Evolutionary conservation across 768 basidiomycete genomes (phyloP), one percentile per base, ranked within the genome.

Genomic region (Saitozyma podzolica): DNA sequence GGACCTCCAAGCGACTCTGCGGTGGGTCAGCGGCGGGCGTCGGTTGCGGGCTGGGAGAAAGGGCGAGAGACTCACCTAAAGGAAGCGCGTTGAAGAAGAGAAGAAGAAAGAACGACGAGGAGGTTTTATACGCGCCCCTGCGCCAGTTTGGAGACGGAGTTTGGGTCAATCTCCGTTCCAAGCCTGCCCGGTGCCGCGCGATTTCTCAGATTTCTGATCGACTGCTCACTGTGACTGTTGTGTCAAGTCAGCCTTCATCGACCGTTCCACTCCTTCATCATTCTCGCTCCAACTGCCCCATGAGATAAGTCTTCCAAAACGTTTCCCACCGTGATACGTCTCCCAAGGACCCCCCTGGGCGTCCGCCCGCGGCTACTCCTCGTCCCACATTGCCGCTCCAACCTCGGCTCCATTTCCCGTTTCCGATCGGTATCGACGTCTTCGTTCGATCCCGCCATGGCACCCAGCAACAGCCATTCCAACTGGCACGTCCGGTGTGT

Each of bases 401-500:
- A 48, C 14, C 19, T 6, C 47, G 17, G 17, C 19, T 6, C 3
- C 47, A 48, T 48, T 48, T 17, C 47, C 47, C 47, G 17, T 29
- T 29, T 29, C 29, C 29, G 29, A 29, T 29, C 29, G 29, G 2
- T 29, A 29, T 54, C 19, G 19, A 13, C 11, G 3, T 40, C 54
- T n/a, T 5, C 41, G 4, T 40, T 16, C 14, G 13, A 1, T 16
- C 17, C 39, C 14, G 2, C 8, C n/a, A 40, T 17, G 47, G 6
- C 41, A 19, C 2, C 58, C 29, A 40, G 39, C 43, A 16, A 49
- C 39, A 29, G 45, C 39, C 19, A 40, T 14, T 68, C 70, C 42
- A 62, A 69, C 42, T 80, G 74, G 76, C 66, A 67, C 49, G 65
- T 80, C 37, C 70, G 67, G 51, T 64, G 56, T 20, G 19, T 77